Base-by-base conservation (phyloP, 2,329 filamentous ascomycete species). In the Pestalotiopsis sp. region DNA sequence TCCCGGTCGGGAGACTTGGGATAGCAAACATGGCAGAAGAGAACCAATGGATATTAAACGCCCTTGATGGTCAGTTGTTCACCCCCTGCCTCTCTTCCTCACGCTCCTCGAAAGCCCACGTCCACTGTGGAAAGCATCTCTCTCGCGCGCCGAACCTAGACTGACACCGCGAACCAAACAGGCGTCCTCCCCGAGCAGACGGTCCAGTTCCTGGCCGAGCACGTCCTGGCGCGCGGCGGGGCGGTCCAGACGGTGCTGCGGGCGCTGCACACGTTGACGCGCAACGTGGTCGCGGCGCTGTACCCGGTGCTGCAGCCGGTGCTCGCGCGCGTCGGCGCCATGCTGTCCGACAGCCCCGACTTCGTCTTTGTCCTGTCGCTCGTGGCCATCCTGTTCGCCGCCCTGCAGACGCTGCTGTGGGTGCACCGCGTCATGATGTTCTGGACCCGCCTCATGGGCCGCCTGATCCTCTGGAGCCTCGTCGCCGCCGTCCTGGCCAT, bases 401-500 rank as follows among this genome's bases (percentile, higher is more conserved):
- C 90, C 67, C 79, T 95, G 65, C 84, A 94, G 76, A 78, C 95
- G 68, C 83, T 96, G 57, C 87, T 91, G 77, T 91, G 92, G 82
- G 83, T 94, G 20, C 89, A 90, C 70, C 88, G 93, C 70, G 82
- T 93, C 23, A 84, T 97, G 69, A 83, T 94, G 76, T 97, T 91
- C 83, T 94, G 93, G 89, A 88, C 94, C 66, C 83, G 87, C n/a
- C 77, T 97, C 67, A 84, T 85, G 12, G 78, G 93, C 71, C 82
- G 87, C 27, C 73, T 94, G 57, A 78, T 87, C 1, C 89, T 94
- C 71, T 96, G 90, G 89, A 86, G 86, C 1, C 78, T 82, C 2
- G 73, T 95, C 2, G 81, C 85, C 4, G 83, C 85, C 0, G 57
- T 90, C 0, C 84, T 84, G 0, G 82, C 90, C 20, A 84, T 86